Conservation (phyloP, 805 yeast species). For the Myxozyma mucilagina region DNA sequence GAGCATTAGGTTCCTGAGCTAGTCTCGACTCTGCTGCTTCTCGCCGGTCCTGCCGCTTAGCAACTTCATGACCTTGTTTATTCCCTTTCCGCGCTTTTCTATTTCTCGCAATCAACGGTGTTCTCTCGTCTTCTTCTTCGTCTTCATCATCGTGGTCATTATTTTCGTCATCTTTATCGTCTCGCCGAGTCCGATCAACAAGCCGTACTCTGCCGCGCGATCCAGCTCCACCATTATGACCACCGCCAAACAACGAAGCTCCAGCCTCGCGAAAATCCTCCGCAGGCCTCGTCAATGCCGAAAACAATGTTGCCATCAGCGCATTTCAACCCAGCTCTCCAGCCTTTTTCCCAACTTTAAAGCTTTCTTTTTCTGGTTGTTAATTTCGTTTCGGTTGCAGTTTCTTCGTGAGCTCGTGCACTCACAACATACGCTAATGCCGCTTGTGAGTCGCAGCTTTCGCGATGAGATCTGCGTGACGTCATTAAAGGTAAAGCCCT, state of each 20-base stretch:
- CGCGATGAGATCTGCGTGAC: no score
- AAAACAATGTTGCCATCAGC: constrained; percentile 22
- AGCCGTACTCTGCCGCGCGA: constrained; percentile 13
- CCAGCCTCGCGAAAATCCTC: constrained; percentile 26
- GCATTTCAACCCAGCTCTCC: neutral
- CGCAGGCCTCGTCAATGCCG: constrained; percentile 30
- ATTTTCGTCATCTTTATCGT: no score
- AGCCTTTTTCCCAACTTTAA: no score
- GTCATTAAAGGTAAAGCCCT: no score
- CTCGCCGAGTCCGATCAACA: constrained; percentile 15
- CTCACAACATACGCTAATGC: no score
- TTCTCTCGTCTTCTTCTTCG: no score
- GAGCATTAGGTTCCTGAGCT: constrained; percentile 12
- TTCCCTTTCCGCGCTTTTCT: neutral
- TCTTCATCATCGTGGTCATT: no score
- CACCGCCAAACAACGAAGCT: constrained; percentile 1
- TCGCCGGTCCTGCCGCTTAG: neutral
- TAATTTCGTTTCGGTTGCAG: no score
- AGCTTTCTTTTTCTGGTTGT: no score
- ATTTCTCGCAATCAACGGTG: no score
- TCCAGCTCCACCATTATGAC: neutral
- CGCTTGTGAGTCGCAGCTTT: no score
- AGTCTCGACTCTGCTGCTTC: neutral
- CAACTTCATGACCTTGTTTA: neutral
- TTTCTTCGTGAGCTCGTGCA: no score